These are phyloP conservation scores for Colletotrichum costaricense DNA, from an alignment of 2,329 filamentous ascomycete genomes.

Conservation along the genomic window DNA sequence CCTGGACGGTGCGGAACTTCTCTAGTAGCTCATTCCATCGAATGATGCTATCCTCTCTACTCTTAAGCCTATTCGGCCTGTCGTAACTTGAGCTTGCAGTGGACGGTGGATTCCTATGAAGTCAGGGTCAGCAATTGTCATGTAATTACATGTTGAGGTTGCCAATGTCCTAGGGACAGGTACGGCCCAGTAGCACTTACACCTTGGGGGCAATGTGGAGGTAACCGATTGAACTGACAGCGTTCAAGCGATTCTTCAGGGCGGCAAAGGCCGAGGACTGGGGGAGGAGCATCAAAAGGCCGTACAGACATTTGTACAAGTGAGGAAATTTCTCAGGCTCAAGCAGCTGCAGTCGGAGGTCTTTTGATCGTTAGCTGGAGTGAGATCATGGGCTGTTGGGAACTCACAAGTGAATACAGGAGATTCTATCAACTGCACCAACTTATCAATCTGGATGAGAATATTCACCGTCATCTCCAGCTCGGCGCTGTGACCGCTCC, in stretches of 20 bases:
- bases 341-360: slow-evolving; percentile 91
- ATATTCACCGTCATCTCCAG: slow-evolving; percentile 99
- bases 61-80: slow-evolving; percentile 81
- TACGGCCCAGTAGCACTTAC: slow-evolving; percentile 64
- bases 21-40: slow-evolving; percentile 94
- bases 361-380: slow-evolving; percentile 56
- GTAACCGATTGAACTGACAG: slow-evolving; percentile 96
- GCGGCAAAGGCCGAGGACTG: slow-evolving; percentile 98
- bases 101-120: slow-evolving; percentile 49
- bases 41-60: slow-evolving; percentile 84
- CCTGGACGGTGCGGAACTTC: slow-evolving; percentile 93
- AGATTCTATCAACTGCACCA: slow-evolving; percentile 95
- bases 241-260: slow-evolving; percentile 95
- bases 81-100: slow-evolving; percentile 71
- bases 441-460: slow-evolving; percentile 97
- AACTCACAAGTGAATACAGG: slow-evolving; percentile 94
- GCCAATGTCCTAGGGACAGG: slow-evolving; percentile 37
- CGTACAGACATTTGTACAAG: slow-evolving; percentile 97
- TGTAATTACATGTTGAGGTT: slow-evolving; percentile 44
- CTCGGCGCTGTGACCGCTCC: slow-evolving; percentile 75
- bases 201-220: slow-evolving; percentile 83
- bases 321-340: slow-evolving; percentile 96
- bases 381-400: not conserved
- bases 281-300: slow-evolving; percentile 96
- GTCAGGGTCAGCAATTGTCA: slow-evolving; percentile 38